Evolutionary conservation across 192 early-diverging fungal species (phyloP).

Genomic region (Rhizophagus sp.): DNA sequence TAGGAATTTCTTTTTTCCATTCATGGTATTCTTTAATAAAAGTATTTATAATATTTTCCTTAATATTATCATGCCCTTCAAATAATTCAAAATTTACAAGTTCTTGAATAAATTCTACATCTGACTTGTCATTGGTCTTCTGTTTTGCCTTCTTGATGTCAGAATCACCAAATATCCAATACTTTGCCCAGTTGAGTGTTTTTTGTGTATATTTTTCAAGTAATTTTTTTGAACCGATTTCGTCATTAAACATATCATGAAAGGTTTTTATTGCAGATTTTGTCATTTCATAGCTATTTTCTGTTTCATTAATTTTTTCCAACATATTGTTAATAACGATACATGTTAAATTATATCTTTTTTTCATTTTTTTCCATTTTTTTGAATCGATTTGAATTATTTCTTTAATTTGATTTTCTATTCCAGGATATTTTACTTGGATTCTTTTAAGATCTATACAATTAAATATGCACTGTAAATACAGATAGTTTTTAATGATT

Average conservation of each 20-base stretch:
- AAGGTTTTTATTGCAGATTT: background rate
- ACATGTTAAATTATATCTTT: background rate
- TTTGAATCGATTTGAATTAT: background rate
- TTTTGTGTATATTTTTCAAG: background rate
- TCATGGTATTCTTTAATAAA: background rate
- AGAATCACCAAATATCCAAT: too few relatives aligned
- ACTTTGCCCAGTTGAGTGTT: background rate
- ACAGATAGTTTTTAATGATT: background rate
- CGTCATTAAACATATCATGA: background rate
- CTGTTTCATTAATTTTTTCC: background rate
- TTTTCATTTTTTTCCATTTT: background rate
- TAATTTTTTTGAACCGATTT: background rate
- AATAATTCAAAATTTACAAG: background rate
- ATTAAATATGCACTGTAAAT: too few relatives aligned
- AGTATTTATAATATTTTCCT: background rate
- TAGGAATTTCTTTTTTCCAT: background rate
- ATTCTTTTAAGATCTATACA: background rate
- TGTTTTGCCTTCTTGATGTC: background rate
- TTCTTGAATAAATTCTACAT: background rate
- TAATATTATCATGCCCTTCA: background rate
- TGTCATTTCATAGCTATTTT: background rate
- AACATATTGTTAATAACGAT: background rate
- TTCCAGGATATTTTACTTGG: background rate
- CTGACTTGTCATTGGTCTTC: background rate
- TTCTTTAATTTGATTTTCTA: background rate